Conservation (phyloP, 1,284 basidiomycete species). For the Marasmius oreades region DNA sequence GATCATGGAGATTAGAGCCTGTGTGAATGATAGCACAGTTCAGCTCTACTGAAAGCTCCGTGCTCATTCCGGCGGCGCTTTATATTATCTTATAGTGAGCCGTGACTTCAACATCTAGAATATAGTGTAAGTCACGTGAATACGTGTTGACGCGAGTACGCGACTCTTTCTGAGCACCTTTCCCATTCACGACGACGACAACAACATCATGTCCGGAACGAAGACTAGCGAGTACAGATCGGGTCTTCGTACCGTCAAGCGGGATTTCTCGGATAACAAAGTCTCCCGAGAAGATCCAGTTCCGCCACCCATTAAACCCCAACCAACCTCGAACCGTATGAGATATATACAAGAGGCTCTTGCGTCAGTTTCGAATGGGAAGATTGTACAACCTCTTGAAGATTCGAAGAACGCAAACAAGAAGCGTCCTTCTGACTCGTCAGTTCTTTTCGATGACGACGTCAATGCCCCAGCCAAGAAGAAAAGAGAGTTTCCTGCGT, state of each 20-base stretch:
- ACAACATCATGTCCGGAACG: background rate
- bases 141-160: background rate
- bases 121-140: background rate
- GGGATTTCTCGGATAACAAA: conserved; percentile 18
- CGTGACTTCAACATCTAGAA: background rate
- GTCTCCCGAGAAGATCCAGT: conserved; percentile 11
- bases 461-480: conserved; percentile 42
- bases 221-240: conserved; percentile 11
- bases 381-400: conserved; percentile 22
- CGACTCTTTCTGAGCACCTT: background rate
- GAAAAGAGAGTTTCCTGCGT: conserved; percentile 47
- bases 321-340: conserved; percentile 40
- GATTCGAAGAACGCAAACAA: conserved; percentile 35
- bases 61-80: too few species aligned
- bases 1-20: too few species aligned
- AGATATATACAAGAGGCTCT: conserved; percentile 52
- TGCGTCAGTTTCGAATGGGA: conserved; percentile 15
- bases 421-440: conserved; percentile 38
- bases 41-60: too few species aligned
- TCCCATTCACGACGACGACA: background rate
- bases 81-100: too few species aligned
- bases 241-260: conserved; percentile 16
- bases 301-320: conserved; percentile 26
- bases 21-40: too few species aligned
- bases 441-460: conserved; percentile 20